These are phyloP conservation scores for Scenedesmus sp. DNA, from an alignment of 163 green algal species.

Conservation along the genomic window DNA sequence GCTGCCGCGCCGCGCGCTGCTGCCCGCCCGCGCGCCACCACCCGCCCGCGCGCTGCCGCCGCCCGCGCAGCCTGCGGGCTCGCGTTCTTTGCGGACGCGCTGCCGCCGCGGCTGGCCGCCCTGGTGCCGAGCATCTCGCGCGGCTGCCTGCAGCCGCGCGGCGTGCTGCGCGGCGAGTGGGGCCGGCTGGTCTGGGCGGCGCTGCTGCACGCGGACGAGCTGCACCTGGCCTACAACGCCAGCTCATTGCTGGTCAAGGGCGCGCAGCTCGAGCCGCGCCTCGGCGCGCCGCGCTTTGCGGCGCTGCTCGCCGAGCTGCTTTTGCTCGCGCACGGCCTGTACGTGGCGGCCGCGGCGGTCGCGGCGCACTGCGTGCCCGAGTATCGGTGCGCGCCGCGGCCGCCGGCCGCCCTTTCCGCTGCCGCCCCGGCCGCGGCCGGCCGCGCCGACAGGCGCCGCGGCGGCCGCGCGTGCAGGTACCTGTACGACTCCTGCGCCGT, in stretches of 20 bases:
- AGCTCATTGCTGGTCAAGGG: slow-evolving; percentile 82
- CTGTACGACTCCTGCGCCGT: slow-evolving; percentile 59
- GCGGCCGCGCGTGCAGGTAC: slow-evolving; percentile 28
- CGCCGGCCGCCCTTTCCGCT: too few relatives aligned
- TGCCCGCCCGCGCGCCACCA: too few relatives aligned
- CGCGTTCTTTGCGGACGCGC: slow-evolving; percentile 33
- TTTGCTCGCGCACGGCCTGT: slow-evolving; percentile 56
- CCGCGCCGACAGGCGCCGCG: too few relatives aligned
- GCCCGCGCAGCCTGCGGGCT: slow-evolving; percentile 51
- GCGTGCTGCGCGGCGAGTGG: neutral
- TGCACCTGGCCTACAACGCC: slow-evolving; percentile 87
- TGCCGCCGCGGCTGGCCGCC: slow-evolving; percentile 38
- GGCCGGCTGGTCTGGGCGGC: slow-evolving; percentile 60
- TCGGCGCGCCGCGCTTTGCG: slow-evolving; percentile 63
- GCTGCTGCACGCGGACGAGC: slow-evolving; percentile 65
- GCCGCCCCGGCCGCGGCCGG: too few relatives aligned
- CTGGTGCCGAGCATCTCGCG: slow-evolving; percentile 47
- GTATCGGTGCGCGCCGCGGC: slow-evolving; percentile 35
- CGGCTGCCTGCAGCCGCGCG: slow-evolving; percentile 60
- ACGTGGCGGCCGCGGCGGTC: slow-evolving; percentile 38
- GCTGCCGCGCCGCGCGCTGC: too few relatives aligned
- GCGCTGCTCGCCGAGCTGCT: slow-evolving; percentile 71
- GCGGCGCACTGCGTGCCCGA: slow-evolving; percentile 41
- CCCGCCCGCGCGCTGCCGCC: neutral
- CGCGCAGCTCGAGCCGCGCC: slow-evolving; percentile 67